These are phyloP conservation scores for Kwoniella newhampshirensis DNA, from an alignment of 768 basidiomycete species.

Conservation along the genomic window DNA sequence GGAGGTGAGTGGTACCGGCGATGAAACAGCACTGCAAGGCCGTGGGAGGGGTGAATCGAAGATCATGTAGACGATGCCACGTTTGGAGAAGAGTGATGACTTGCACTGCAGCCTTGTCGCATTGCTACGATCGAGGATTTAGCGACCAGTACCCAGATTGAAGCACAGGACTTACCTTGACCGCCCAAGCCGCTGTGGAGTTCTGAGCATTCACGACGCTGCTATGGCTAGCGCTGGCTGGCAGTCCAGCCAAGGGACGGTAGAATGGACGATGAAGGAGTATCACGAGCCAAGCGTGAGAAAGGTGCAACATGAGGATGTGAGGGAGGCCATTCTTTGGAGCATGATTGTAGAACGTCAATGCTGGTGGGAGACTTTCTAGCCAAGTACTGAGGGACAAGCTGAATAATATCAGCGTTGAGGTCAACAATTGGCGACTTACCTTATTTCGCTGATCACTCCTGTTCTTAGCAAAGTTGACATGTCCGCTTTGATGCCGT, in stretches of 20 bases:
- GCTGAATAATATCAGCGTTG: too few species aligned
- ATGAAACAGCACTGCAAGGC: conserved; percentile 36
- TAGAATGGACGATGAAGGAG: conserved; percentile 47
- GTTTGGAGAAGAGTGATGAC: conserved; percentile 29
- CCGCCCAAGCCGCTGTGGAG: conserved; percentile 27
- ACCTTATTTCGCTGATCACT: conserved; percentile 43
- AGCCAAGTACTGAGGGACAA: conserved; percentile 39
- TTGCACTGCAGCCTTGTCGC: conserved; percentile 30
- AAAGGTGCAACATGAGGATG: conserved; percentile 43
- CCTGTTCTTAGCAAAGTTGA: conserved; percentile 24
- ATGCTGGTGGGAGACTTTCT: conserved; percentile 31
- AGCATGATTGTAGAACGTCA: conserved; percentile 31
- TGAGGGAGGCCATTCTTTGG: conserved; percentile 42
- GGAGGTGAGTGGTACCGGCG: conserved; percentile 36
- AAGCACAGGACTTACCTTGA: conserved; percentile 28
- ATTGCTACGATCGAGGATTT: conserved; percentile 20
- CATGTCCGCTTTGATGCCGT: conserved; percentile 39
- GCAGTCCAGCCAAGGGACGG: conserved; percentile 29
- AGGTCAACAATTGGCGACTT: neutral
- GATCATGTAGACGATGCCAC: conserved; percentile 34
- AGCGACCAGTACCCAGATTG: neutral
- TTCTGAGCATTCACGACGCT: conserved; percentile 4
- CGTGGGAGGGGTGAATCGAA: conserved; percentile 29
- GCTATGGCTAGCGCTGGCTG: conserved; percentile 4
- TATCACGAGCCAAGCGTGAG: conserved; percentile 42